These are phyloP conservation scores for Priceomyces fermenticarens DNA, from an alignment of 805 yeast species.

Conservation along the genomic window DNA sequence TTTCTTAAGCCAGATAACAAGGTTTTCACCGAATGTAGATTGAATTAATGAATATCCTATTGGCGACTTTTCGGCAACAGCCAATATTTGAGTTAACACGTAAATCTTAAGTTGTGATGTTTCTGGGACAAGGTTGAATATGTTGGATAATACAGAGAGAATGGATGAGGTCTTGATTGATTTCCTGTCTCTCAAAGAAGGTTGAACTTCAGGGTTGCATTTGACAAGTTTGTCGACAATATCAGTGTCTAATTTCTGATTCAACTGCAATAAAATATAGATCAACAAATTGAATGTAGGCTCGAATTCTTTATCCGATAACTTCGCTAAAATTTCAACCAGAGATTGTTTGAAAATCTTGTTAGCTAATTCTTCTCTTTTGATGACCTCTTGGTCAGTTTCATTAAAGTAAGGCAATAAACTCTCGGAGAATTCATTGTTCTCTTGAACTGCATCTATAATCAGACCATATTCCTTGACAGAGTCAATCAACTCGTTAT, in stretches of 20 bases:
- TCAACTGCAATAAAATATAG: conserved; percentile 31
- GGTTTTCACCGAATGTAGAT: conserved; percentile 33
- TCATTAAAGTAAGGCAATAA: conserved; percentile 20
- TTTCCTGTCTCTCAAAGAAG: conserved; percentile 43
- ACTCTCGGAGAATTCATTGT: conserved; percentile 24
- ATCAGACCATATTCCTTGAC: conserved; percentile 38
- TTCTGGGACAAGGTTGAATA: conserved; percentile 40
- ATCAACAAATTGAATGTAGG: conserved; percentile 41
- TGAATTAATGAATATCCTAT: conserved; percentile 32
- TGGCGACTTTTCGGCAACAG: conserved; percentile 25
- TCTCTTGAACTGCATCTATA: conserved; percentile 29
- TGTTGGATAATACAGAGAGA: conserved; percentile 37
- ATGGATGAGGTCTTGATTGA: conserved; percentile 40
- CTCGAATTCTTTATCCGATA: conserved; percentile 44
- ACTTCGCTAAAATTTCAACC: conserved; percentile 26
- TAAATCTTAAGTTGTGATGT: conserved; percentile 27
- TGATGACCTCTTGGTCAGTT: conserved; percentile 19
- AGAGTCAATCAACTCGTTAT: conserved; percentile 39
- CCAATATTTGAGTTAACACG: conserved; percentile 30
- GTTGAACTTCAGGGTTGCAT: conserved; percentile 33
- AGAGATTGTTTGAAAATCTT: conserved; percentile 26
- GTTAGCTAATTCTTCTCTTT: conserved; percentile 26
- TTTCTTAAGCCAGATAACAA: conserved; percentile 32
- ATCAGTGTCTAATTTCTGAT: conserved; percentile 23
- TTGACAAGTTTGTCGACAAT: conserved; percentile 24